Evolutionary conservation across 2,329 filamentous ascomycete genomes (phyloP).

Genomic region (Cladosporium sp.): DNA sequence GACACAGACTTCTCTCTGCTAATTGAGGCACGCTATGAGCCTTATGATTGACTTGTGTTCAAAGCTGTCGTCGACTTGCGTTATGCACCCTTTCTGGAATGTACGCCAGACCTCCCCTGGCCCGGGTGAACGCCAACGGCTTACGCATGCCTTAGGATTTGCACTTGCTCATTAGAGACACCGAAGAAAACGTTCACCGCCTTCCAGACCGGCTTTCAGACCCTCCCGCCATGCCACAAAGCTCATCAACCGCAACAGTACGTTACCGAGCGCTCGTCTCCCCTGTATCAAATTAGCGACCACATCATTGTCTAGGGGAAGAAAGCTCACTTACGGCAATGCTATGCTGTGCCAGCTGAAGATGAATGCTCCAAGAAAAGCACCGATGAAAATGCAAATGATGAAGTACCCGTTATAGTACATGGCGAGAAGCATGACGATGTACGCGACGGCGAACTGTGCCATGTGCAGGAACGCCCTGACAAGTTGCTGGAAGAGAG

Average conservation of each 20-base stretch:
- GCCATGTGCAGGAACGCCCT: conserved; percentile 64
- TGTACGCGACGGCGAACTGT: conserved; percentile 71
- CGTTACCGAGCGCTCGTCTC: conserved; percentile 20
- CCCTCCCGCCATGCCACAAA: too few relatives aligned
- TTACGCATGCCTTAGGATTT: too few relatives aligned
- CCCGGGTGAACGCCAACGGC: too few relatives aligned
- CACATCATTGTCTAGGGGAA: not conserved
- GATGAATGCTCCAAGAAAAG: conserved; percentile 65
- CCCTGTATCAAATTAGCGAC: conserved; percentile 13
- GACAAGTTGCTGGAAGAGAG: conserved; percentile 58
- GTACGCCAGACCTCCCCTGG: too few relatives aligned
- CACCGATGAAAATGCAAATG: conserved; percentile 73
- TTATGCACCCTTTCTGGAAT: too few relatives aligned
- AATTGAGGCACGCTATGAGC: too few relatives aligned
- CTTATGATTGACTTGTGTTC: too few relatives aligned
- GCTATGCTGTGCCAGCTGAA: conserved; percentile 61
- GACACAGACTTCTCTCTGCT: too few relatives aligned
- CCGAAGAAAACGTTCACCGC: too few relatives aligned
- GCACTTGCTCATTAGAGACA: too few relatives aligned
- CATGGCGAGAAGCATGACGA: conserved; percentile 66
- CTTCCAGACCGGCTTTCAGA: too few relatives aligned
- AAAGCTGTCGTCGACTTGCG: too few relatives aligned
- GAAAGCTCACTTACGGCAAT: conserved; percentile 8
- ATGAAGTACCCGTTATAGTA: conserved; percentile 69
- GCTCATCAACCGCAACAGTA: conserved; percentile 21